phyloP scores from a whole-genome alignment of 2,329 filamentous ascomycete species.

The Epichloe bromicola region DNA sequence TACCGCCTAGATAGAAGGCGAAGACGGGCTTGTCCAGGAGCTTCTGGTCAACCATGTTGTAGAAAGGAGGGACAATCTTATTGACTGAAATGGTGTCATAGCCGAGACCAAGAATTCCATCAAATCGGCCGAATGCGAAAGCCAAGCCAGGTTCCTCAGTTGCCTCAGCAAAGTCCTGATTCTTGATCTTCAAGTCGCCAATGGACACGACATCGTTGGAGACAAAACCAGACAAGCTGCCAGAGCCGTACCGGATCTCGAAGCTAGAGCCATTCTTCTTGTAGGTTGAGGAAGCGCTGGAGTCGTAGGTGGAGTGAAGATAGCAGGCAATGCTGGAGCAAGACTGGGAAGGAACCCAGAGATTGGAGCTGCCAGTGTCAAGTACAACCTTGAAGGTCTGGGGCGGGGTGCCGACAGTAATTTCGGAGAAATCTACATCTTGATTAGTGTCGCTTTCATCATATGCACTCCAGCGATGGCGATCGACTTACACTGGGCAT shows the following conservation, averaged over 20 bases:
- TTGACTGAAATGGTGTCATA: constrained; percentile 98
- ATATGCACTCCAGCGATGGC: neutral
- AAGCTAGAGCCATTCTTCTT: constrained; percentile 89
- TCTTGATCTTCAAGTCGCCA: constrained; percentile 76
- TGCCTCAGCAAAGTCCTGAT: constrained; percentile 92
- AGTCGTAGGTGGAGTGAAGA: constrained; percentile 94
- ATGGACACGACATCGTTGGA: constrained; percentile 80
- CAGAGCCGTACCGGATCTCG: constrained; percentile 90
- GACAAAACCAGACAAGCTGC: constrained; percentile 83
- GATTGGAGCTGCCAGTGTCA: constrained; percentile 96
- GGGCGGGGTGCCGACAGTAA: constrained; percentile 79
- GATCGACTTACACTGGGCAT: constrained; percentile 75
- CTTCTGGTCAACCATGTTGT: constrained; percentile 84
- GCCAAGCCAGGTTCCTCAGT: constrained; percentile 91
- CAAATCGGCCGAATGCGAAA: constrained; percentile 94
- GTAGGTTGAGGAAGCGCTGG: constrained; percentile 75
- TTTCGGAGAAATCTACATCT: constrained; percentile 81
- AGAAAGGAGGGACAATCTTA: constrained; percentile 86
- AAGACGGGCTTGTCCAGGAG: constrained; percentile 88
- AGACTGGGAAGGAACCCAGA: constrained; percentile 87
- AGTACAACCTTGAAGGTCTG: constrained; percentile 98
- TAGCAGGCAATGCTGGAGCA: constrained; percentile 97
- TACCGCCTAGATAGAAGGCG: constrained; percentile 82
- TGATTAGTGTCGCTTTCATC: neutral
- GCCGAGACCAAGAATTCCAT: constrained; percentile 89